Evolutionary conservation across 176 grass and related monocot species (phyloP), one percentile per base, ranked within the genome.

Genomic region (Pharus latifolius): DNA sequence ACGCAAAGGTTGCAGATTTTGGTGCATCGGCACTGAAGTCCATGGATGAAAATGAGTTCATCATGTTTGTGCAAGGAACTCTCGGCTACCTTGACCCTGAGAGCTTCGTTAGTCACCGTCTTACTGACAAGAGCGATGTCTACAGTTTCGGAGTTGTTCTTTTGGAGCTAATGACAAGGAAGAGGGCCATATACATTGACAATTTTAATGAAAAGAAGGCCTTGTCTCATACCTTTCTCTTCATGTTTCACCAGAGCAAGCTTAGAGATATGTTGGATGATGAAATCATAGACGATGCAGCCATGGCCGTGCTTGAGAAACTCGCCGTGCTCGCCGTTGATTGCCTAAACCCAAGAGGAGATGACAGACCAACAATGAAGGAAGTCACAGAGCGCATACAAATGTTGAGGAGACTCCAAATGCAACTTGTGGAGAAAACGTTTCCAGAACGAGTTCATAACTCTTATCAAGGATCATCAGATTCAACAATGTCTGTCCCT

Each of bases 91-190:
- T 91, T 49, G 84, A 96, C 31, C 84, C 71, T 0, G 87, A 96
- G 60, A 74, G 56, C 53, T 91, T 88, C 60, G 60, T 63, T 24
- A 96, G 86, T 20, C 85, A 90, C 0, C 78, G 57, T n/a, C 75
- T 96, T 20, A 84, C 87, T 32, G 87, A 95, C 3, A 84, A 78
- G 84, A 95, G 90, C 40, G 90, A 93, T 35, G 85, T 92, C 9
- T 92, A 92, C 70, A 92, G 90, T 7, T 88, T 73, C 7, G 79
- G 79, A 2, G 86, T 78, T 49, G 91, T 94, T 61, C 72, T 89
- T 70, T 42, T 94, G 20, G 91, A 94, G 51, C 25, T 94, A 15
- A 79, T 91, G 22, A 87, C 87, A 31, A 84, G 83, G 65, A 81
- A 84, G 63, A 88, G 73, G 64, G 87, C 91, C 3, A 54, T 95